Conservation (phyloP, 495 filamentous ascomycete species). For the Talaromyces thailandensis region DNA sequence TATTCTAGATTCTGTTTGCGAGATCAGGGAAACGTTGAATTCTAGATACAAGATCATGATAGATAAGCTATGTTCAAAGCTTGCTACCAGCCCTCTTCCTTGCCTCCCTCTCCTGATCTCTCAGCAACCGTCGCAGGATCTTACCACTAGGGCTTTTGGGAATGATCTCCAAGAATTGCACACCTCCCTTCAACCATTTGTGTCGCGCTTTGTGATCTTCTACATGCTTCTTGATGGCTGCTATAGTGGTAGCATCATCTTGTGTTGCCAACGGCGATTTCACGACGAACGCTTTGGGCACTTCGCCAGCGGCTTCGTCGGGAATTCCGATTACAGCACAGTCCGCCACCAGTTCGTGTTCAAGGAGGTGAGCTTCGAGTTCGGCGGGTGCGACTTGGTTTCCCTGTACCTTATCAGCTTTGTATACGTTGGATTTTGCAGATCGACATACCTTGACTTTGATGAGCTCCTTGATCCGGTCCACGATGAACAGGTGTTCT, state of each 20-base stretch:
- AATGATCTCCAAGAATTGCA: constrained; percentile 65
- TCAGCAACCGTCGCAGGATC: constrained; percentile 72
- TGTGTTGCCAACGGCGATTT: constrained; percentile 52
- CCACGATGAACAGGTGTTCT: constrained; percentile 78
- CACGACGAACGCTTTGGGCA: constrained; percentile 82
- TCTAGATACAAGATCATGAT: not conserved
- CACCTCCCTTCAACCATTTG: constrained; percentile 83
- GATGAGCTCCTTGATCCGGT: constrained; percentile 89
- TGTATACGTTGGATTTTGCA: not conserved
- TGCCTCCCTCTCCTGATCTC: constrained; percentile 69
- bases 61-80: constrained; percentile 24
- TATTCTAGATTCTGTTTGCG: not conserved
- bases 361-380: constrained; percentile 79
- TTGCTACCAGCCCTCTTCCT: constrained; percentile 53
- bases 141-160: constrained; percentile 92
- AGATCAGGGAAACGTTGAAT: not conserved
- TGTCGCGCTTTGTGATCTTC: constrained; percentile 76
- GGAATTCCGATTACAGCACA: constrained; percentile 77
- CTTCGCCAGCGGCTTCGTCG: constrained; percentile 67
- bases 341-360: constrained; percentile 72
- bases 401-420: constrained; percentile 41
- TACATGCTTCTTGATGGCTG: constrained; percentile 66
- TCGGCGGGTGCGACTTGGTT: constrained; percentile 89
- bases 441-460: constrained; percentile 70
- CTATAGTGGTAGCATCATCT: constrained; percentile 49